Conservation (phyloP, 139 green algal genomes). For the Closterium sp. region DNA sequence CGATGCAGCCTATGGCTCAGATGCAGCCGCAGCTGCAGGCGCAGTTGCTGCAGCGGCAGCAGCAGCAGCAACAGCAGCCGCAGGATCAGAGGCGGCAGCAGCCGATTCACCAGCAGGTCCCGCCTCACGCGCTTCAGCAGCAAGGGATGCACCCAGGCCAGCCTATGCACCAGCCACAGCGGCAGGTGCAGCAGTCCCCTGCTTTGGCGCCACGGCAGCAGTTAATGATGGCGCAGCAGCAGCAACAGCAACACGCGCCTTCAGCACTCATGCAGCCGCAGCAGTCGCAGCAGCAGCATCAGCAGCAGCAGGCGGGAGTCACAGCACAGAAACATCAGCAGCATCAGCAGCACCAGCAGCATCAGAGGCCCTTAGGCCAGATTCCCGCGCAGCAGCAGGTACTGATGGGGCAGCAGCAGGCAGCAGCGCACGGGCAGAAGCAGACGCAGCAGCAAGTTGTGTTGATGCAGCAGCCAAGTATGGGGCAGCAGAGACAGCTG, state of each 20-base stretch:
- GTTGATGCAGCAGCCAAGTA: neutral
- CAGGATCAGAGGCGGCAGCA: neutral
- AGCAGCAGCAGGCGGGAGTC: neutral
- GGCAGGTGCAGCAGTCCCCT: neutral
- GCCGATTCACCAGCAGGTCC: neutral
- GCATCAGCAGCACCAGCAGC: neutral
- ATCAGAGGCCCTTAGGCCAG: neutral
- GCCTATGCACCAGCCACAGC: neutral
- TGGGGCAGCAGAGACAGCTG: constrained; percentile 10
- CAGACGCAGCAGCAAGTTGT: neutral
- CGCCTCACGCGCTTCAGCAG: neutral
- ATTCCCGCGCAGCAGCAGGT: neutral
- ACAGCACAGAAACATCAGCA: neutral
- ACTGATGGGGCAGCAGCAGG: neutral
- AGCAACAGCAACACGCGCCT: neutral
- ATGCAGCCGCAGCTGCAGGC: neutral
- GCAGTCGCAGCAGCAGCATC: too few species aligned
- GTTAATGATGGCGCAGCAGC: neutral
- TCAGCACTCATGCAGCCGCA: too few species aligned
- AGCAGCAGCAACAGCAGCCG: constrained; percentile 7
- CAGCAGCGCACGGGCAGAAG: neutral
- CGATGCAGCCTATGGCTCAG: neutral
- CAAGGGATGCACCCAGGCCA: constrained; percentile 8
- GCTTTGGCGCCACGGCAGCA: neutral
- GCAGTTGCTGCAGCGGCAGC: constrained; percentile 2